phyloP scores from a whole-genome alignment of 208 protist species.

The Leishmania major region DNA sequence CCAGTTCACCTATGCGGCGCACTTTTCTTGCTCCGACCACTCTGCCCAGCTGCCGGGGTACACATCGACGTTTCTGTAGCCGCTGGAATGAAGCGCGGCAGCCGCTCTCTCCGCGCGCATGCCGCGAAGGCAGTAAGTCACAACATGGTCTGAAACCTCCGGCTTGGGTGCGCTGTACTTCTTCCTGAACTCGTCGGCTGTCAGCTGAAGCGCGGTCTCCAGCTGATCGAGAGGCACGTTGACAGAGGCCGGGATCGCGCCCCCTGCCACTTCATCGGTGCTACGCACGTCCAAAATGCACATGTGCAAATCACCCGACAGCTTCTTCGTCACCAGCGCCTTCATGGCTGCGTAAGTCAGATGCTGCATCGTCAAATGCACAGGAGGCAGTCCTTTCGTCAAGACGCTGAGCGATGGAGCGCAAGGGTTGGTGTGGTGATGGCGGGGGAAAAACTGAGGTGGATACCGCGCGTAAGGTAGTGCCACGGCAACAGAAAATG shows the following conservation, averaged over 20 bases:
- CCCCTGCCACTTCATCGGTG: slow-evolving; percentile 51
- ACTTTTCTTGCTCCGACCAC: slow-evolving; percentile 55
- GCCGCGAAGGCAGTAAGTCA: slow-evolving; percentile 71
- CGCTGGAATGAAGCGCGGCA: slow-evolving; percentile 29
- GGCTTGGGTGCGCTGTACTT: slow-evolving; percentile 51
- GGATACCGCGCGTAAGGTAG: background rate
- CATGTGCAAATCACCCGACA: slow-evolving; percentile 34
- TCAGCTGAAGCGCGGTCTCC: slow-evolving; percentile 42
- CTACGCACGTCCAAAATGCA: slow-evolving; percentile 68
- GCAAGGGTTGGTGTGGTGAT: background rate
- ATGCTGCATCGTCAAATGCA: slow-evolving; percentile 36
- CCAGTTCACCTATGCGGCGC: background rate
- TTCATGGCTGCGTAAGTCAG: slow-evolving; percentile 63
- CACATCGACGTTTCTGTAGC: slow-evolving; percentile 64
- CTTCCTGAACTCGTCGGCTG: slow-evolving; percentile 45
- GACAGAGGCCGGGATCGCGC: slow-evolving; percentile 58
- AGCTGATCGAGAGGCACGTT: slow-evolving; percentile 72
- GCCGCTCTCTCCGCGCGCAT: slow-evolving; percentile 59
- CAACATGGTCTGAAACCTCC: slow-evolving; percentile 43
- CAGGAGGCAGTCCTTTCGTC: background rate
- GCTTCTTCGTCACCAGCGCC: slow-evolving; percentile 55
- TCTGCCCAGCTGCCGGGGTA: slow-evolving; percentile 81
- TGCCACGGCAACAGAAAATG: background rate
- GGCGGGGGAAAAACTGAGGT: background rate
- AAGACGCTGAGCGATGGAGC: no score